Evolutionary conservation across 148 eudicot genomes (phyloP), one percentile per base, ranked within the genome.

Genomic region (Hydrangea macrophylla): DNA sequence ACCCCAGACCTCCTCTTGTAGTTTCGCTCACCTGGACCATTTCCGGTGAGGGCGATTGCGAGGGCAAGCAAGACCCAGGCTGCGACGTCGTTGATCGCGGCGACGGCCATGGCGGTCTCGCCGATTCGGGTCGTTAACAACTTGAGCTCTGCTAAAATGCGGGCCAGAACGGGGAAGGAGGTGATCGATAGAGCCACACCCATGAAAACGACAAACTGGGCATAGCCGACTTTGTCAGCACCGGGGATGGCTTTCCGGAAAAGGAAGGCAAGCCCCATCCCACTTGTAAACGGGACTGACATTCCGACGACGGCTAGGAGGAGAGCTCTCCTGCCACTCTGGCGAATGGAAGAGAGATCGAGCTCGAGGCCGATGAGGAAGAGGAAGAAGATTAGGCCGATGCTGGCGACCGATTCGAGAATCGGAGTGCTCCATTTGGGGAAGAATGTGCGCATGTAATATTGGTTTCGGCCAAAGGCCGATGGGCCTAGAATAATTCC

Each of bases 41-140:
- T 60, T 23, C 84, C 85, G 0, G 88, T 74, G 1, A 81, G 48
- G 32, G 88, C 88, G 11, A 84, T 64, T 15, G 88, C 88, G 0
- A 84, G 76, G 5, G 88, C 85, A 0, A 84, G 81, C 28, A 81
- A 54, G 10, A 84, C 67, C 88, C 88, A 84, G 6, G 88, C 88
- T 0, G 70, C 85, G 5, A 84, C 69, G 68, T 84, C 88, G 70
- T 84, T 84, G 66, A 84, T 74, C 4, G 85, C 88, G 0, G 88
- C 88, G 0, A 83, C 83, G 6, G 85, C 83, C 88, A 81, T 81
- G 26, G 85, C 85, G 0, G 79, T 81, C 57, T 84, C 81, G 6
- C 88, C 88, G 0, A 81, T 80, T 0, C 66, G 62, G 25, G 85
- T 79, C 25, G 85, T 84, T 20, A 84, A 79, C 0, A 84, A 78